Evolutionary conservation across 2,329 filamentous ascomycete species (phyloP).

Genomic region (Cryphonectria nitschkei): DNA sequence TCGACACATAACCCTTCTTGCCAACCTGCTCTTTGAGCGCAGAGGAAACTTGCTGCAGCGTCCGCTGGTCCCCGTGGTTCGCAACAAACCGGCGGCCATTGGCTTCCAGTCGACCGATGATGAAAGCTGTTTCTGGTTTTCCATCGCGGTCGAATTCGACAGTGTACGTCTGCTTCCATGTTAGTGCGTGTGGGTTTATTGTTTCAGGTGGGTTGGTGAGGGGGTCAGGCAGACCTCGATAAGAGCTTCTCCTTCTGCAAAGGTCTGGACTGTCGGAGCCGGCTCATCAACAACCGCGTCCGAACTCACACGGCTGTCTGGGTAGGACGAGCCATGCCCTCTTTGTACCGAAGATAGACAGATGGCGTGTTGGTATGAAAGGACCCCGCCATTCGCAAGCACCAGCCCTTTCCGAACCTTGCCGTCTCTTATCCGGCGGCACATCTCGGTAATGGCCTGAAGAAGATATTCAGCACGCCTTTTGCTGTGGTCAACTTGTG

Average conservation of each 20-base stretch:
- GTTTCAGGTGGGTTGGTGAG: no score
- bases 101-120: slow-evolving; percentile 21
- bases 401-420: slow-evolving; percentile 57
- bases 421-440: slow-evolving; percentile 52
- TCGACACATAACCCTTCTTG: slow-evolving; percentile 18
- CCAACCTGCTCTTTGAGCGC: slow-evolving; percentile 24
- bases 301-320: slow-evolving; percentile 19
- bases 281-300: not conserved
- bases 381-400: slow-evolving; percentile 66
- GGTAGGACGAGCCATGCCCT: slow-evolving; percentile 18
- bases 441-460: slow-evolving; percentile 58
- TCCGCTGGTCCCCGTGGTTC: slow-evolving; percentile 25
- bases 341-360: slow-evolving; percentile 55
- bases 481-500: not conserved
- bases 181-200: not conserved
- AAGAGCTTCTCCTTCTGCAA: slow-evolving; percentile 15
- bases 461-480: not conserved
- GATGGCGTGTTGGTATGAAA: slow-evolving; percentile 68
- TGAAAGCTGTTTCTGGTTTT: slow-evolving; percentile 24
- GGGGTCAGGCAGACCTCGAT: slow-evolving; percentile 14
- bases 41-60: slow-evolving; percentile 22
- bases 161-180: slow-evolving; percentile 36
- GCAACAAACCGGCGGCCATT: slow-evolving; percentile 20
- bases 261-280: slow-evolving; percentile 10
- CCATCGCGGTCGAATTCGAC: slow-evolving; percentile 33